Evolutionary conservation across 1,139 yeast species (phyloP), one percentile per base, ranked within the genome.

Genomic region (Magnusiomyces starmeri): DNA sequence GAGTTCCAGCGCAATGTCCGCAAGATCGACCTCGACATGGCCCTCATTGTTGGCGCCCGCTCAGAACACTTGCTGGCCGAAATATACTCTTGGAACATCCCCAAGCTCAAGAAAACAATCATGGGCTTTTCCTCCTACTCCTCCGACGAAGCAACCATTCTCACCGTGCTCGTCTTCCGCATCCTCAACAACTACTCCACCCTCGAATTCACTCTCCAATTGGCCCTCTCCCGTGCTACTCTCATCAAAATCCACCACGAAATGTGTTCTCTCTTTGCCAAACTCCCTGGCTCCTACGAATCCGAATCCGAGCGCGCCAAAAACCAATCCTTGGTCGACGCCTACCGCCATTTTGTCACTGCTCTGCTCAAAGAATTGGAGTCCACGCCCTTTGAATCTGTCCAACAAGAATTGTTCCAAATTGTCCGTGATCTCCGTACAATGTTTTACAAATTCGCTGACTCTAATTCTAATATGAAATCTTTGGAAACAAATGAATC

Each of bases 391-490:
- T 59, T 60, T 43, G 67, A 63, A 41, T 60, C 63, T 10, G 67
- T 63, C n/a, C 67, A 65, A 48, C 65, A 64, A 54, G 70, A 68
- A 49, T 60, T 67, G 56, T 65, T 66, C 57, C 70, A 66, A 52
- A 65, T 67, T 7, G 70, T 67, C 20, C 58, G 62, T 12, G 71
- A 68, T 48, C 57, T 68, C 37, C 63, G 64, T 49, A 59, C 61
- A 20, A 68, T 68, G 71, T 68, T 67, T 56, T 46, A 56, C 37
- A 61, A 60, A 51, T 67, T 61, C 53, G 59, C 65, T 25, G 57
- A 54, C 22, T 35, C 48, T 4, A 26, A 46, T 8, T 14, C 37
- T 6, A 48, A 47, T 51, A 12, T 43, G 12, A 51, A 48, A 48
- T 53, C 56, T 22, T 48, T 53, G 26, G 51, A 43, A 42, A n/a